A percentile compares a stretch with the other conserved stretches of the same genome.
Conservation (phyloP, 2,329 filamentous ascomycete genomes). For the Podosphaera leucotricha region DNA sequence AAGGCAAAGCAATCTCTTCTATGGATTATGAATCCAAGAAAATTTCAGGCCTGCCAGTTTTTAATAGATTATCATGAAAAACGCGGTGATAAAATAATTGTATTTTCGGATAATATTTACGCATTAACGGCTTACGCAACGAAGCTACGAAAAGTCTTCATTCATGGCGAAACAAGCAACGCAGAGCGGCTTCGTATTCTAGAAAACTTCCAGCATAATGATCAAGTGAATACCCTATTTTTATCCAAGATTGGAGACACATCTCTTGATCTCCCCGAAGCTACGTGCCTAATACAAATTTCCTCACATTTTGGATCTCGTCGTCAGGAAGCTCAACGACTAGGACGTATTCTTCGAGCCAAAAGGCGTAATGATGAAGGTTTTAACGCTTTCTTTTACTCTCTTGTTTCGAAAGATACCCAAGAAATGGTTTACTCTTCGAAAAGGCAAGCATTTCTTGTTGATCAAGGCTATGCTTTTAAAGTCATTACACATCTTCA, state of each 20-base stretch:
- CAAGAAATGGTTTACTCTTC: constrained; percentile 96
- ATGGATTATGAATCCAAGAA: constrained; percentile 93
- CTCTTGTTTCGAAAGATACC: constrained; percentile 87
- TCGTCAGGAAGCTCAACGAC: constrained; percentile 81
- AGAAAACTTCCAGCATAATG: constrained; percentile 87
- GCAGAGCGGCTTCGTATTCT: constrained; percentile 67
- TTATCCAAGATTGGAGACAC: constrained; percentile 96
- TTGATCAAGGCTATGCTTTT: constrained; percentile 96
- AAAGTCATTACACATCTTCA: constrained; percentile 94
- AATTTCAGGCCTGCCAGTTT: constrained; percentile 93
- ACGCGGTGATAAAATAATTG: constrained; percentile 89
- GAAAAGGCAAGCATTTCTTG: constrained; percentile 86
- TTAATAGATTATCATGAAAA: constrained; percentile 96
- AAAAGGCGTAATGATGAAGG: constrained; percentile 94
- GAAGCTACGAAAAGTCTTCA: constrained; percentile 68
- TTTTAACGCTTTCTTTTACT: constrained; percentile 98
- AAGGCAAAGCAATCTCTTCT: constrained; percentile 44
- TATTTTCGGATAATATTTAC: constrained; percentile 95
- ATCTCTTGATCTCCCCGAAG: constrained; percentile 88
- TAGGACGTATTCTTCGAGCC: constrained; percentile 80
- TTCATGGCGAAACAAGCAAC: constrained; percentile 74
- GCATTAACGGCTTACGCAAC: constrained; percentile 67
- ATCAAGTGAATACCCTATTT: constrained; percentile 76
- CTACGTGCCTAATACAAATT: constrained; percentile 90
- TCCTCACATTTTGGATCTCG: constrained; percentile 94